Conservation (phyloP, 345 rosid species). For the Euphorbia pulcherrima region DNA sequence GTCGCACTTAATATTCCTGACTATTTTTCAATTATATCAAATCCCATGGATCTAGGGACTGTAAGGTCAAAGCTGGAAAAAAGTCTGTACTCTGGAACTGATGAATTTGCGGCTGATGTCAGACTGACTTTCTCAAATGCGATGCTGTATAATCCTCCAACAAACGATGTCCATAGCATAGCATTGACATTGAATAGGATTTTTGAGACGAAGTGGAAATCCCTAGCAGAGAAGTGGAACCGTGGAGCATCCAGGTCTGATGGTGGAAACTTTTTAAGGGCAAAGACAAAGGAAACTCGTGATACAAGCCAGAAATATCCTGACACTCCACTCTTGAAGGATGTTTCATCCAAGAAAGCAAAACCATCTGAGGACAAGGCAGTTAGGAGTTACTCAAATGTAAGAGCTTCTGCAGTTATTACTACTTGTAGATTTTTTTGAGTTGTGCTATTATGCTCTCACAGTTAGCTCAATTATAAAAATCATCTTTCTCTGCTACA, state of each 20-base stretch:
- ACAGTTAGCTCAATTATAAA: neutral
- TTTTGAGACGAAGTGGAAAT: conserved; percentile 66
- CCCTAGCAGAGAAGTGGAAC: conserved; percentile 47
- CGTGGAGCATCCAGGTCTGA: conserved; percentile 18
- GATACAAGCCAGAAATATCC: conserved; percentile 32
- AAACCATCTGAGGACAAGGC: conserved; percentile 27
- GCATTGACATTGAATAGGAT: conserved; percentile 41
- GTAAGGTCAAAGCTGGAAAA: conserved; percentile 50
- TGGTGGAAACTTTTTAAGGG: conserved; percentile 22
- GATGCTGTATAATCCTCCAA: conserved; percentile 68
- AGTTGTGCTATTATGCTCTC: neutral
- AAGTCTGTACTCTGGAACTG: conserved; percentile 35
- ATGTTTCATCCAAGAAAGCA: conserved; percentile 29
- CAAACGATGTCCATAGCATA: conserved; percentile 46
- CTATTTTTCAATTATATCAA: conserved; percentile 58
- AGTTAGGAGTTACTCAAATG: conserved; percentile 20
- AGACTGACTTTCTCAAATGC: conserved; percentile 79
- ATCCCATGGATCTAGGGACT: conserved; percentile 93
- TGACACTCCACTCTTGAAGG: conserved; percentile 33
- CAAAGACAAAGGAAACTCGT: conserved; percentile 23
- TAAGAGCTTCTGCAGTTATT: conserved; percentile 38
- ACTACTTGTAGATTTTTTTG: neutral
- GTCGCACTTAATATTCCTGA: conserved; percentile 60
- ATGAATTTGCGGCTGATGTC: conserved; percentile 81
- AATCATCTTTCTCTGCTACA: neutral